A percentile compares a stretch with the other conserved stretches of the same genome.
These are phyloP conservation scores for Starmerella sp. DNA, from an alignment of 805 yeast genomes.

Conservation along the genomic window DNA sequence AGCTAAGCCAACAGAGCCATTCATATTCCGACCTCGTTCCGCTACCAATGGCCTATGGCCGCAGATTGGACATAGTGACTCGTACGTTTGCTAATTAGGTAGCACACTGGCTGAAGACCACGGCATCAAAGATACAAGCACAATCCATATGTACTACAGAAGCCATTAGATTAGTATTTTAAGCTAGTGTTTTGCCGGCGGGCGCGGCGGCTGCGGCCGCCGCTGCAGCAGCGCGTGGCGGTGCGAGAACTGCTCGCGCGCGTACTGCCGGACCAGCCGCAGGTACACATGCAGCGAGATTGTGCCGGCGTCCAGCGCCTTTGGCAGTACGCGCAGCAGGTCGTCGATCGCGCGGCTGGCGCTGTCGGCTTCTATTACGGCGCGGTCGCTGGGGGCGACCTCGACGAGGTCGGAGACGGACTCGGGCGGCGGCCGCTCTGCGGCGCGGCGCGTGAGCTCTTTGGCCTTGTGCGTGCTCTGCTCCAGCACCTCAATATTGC, in stretches of 20 bases:
- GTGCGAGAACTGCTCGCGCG: constrained; percentile 53
- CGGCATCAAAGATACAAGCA: background rate
- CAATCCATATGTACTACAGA: background rate
- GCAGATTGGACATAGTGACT: too few species aligned
- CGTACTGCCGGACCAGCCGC: constrained; percentile 42
- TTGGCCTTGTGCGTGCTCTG: constrained; percentile 24
- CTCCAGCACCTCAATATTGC: constrained; percentile 19
- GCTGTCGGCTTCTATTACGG: constrained; percentile 51
- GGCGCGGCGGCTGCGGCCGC: background rate
- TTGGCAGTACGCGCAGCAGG: constrained; percentile 46
- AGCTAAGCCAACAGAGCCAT: too few species aligned
- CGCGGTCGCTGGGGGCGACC: constrained; percentile 41
- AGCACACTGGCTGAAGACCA: too few species aligned
- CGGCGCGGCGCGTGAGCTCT: constrained; percentile 27
- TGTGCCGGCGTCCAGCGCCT: constrained; percentile 41
- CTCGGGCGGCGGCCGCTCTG: constrained; percentile 22
- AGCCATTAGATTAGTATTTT: background rate
- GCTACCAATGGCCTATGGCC: too few species aligned
- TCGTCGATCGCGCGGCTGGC: constrained; percentile 65
- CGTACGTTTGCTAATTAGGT: too few species aligned
- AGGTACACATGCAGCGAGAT: constrained; percentile 36
- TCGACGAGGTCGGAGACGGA: constrained; percentile 30
- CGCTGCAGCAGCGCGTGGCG: constrained; percentile 2
- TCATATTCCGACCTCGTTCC: too few species aligned
- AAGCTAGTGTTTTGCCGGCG: background rate